Base-by-base conservation (phyloP, 768 basidiomycete genomes). In the Leucosporidium scottii region DNA sequence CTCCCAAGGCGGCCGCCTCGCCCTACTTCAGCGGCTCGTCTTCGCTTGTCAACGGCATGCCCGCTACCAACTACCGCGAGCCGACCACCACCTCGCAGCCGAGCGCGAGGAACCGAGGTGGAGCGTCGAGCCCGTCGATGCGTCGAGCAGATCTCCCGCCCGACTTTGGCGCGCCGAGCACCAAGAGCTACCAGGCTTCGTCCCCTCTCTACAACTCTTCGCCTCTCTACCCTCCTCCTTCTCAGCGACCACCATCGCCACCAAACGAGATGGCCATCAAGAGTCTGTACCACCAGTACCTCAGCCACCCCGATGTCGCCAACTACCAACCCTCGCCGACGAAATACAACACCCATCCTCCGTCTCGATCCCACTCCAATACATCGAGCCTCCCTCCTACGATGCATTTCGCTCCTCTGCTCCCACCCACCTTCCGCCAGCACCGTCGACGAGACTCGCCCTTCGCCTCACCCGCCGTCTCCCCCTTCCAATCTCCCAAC, bases 371-470 rank as follows among this genome's bases (percentile, higher is more conserved):
- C 1, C 15, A 17, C n/a, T 30, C 59, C 18, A 53, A 60, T 53
- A 30, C 34, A 21, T 13, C 34, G 23, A 23, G 57, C 8, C 23
- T 55, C 36, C 59, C 65, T 9, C 66, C 47, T 8, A 15, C 23
- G 20, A 47, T 48, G 23, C 31, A 31, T 4, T 72, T 48, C 65
- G 44, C 58, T 1, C 71, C 67, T 20, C 65, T 72, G n/a, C 56
- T 66, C 25, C 67, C 67, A 21, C 71, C 71, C 9, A 17, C 61
- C 4, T 72, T 72, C 67, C 71, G 71, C 18, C 62, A 64, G 12
- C n/a, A 34, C 31, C 59, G 62, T 21, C 30, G 47, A 17, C 48
- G 27, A 31, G 30, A n/a, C 15, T 67, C 65, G 1, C 69, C 65
- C 3, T 66, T 64, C 54, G 64, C 69, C 18, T 70, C 69, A 1